Evolutionary conservation across 1,284 basidiomycete species (phyloP).

Genomic region (Puccinia horiana): DNA sequence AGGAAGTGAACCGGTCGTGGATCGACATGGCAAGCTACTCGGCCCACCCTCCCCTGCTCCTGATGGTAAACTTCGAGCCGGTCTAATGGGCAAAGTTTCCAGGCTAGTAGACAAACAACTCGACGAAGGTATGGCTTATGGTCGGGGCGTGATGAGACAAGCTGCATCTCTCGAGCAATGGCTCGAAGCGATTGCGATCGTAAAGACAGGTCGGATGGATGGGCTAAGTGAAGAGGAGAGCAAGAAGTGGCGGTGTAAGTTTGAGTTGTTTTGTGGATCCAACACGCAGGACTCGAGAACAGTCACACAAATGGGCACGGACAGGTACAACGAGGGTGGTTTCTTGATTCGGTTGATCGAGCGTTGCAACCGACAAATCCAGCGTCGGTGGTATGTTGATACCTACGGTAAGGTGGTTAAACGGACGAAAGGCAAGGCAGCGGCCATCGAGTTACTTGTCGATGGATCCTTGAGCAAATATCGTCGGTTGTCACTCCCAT

Average conservation of each 20-base stretch:
- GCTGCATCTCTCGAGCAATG: constrained; percentile 61
- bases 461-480: constrained; percentile 54
- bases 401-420: constrained; percentile 58
- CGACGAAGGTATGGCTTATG: constrained; percentile 60
- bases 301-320: constrained; percentile 6
- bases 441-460: constrained; percentile 1
- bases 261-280: constrained; percentile 60
- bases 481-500: constrained; percentile 58
- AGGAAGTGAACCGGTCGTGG: constrained; percentile 40
- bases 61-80: constrained; percentile 52
- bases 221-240: constrained; percentile 55
- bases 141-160: constrained; percentile 60
- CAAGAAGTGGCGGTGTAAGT: constrained; percentile 60
- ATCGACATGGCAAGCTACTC: constrained; percentile 40
- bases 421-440: constrained; percentile 8
- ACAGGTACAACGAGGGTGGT: constrained; percentile 62
- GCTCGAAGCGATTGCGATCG: constrained; percentile 61
- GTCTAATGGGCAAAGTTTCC: constrained; percentile 64
- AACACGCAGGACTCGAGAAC: constrained; percentile 55
- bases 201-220: constrained; percentile 56
- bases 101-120: constrained; percentile 64
- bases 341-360: constrained; percentile 66
- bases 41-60: constrained; percentile 20
- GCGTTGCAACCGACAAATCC: constrained; percentile 63
- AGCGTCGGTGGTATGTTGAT: constrained; percentile 65